Percentiles rank a stretch among this genome's conserved stretches.
phyloP scores from a whole-genome alignment of 352 stramenopile species.

The Nothophytophthora sp. region DNA sequence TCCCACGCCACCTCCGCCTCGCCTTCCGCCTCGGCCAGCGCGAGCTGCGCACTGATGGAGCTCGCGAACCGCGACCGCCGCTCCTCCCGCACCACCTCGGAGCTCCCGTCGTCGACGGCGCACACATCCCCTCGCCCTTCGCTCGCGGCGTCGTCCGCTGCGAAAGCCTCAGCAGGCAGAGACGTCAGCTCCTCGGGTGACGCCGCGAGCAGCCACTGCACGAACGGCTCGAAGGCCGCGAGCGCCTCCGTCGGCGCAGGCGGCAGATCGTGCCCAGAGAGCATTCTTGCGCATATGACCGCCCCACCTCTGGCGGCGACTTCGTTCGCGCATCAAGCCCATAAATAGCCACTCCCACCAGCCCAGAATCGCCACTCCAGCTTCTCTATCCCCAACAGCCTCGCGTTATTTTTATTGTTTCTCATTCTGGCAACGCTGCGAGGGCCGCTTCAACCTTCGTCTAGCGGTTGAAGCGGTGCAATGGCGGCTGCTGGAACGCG shows the following conservation, averaged over 20 bases:
- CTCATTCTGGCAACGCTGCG: slow-evolving; percentile 4
- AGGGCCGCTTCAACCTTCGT: slow-evolving; percentile 17
- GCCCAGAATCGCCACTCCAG: no score
- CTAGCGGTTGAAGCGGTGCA: slow-evolving; percentile 26
- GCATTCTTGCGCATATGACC: slow-evolving; percentile 17
- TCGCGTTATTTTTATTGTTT: slow-evolving; percentile 29
- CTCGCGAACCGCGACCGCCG: slow-evolving; percentile 10
- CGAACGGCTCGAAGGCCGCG: slow-evolving; percentile 50
- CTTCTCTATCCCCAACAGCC: no score
- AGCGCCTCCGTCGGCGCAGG: slow-evolving; percentile 40
- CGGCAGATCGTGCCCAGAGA: slow-evolving; percentile 12
- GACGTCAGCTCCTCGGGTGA: slow-evolving; percentile 44
- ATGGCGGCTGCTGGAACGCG: slow-evolving; percentile 11
- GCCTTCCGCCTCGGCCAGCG: slow-evolving; percentile 45
- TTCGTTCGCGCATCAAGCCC: no score
- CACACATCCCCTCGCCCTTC: not conserved
- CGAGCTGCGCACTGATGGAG: slow-evolving; percentile 18
- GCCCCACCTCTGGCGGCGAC: no score
- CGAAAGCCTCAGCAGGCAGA: slow-evolving; percentile 20
- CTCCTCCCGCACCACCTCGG: slow-evolving; percentile 4
- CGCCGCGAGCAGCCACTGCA: slow-evolving; percentile 56
- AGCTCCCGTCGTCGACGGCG: not conserved
- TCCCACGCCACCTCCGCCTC: slow-evolving; percentile 50
- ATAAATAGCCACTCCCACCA: no score
- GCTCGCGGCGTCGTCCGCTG: not conserved